Evolutionary conservation across 495 filamentous ascomycete species (phyloP), one percentile per base, ranked within the genome.

Genomic region (Trichoderma reesei): DNA sequence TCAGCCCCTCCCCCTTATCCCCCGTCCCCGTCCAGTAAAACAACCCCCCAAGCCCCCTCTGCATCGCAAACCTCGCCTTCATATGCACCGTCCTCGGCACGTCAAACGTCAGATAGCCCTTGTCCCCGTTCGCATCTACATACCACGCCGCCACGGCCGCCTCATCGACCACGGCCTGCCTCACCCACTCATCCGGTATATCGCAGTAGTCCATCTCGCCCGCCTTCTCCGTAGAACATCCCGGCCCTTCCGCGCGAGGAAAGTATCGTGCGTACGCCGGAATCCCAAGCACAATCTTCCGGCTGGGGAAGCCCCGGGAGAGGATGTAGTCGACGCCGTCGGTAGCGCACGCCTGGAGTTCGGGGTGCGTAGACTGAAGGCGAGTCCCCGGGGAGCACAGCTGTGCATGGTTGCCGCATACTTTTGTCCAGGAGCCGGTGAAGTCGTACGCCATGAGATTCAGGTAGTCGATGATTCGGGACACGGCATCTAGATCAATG

Each of bases 381-480:
- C 59, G 73, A 66, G 11, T 72, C 73, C 13, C 67, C 3, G 56
- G 77, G 6, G 79, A 74, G 65, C 82, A 85, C 0, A 92, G 81
- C 67, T 91, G 88, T 4, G 90, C 84, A 31, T 92, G 90, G 69
- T 92, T 87, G 6, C 87, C 89, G 14, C 81, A 82, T 39, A 81
- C 75, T 33, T 78, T 67, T 3, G 82, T 80, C 90, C 90, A 92
- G 2, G 88, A 81, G 0, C 90, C 90, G 3, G 83, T 79, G 70
- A 92, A 92, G 72, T 94, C 90, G 67, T 92, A 94, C 5, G 85
- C 79, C 90, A 92, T 94, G n/a, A 94, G 73, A 67, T 92, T 92
- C 67, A 94, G 76, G 67, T 84, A 79, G 71, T 92, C 87, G 20
- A 92, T 79, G 41, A 87, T 80, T 18, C 78, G 66, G 11, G 81